Conservation (phyloP, 2,329 filamentous ascomycete genomes). For the Xylariales sp. region DNA sequence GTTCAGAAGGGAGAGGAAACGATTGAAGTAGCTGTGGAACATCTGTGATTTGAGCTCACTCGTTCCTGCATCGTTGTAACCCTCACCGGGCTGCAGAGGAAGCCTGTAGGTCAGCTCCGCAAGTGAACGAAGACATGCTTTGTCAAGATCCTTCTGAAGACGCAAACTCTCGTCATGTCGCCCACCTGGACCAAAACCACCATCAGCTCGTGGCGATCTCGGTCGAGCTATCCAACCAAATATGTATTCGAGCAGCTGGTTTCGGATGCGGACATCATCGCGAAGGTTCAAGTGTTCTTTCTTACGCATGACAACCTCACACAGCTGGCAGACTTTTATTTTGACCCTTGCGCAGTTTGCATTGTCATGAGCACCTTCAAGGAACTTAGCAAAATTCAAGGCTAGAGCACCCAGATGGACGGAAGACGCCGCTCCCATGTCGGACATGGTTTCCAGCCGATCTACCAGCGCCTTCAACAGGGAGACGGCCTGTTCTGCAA, state of each 20-base stretch:
- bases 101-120: slow-evolving; percentile 63
- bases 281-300: slow-evolving; percentile 66
- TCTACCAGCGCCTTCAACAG: slow-evolving; percentile 61
- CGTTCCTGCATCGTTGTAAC: slow-evolving; percentile 60
- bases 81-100: slow-evolving; percentile 61
- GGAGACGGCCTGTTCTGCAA: slow-evolving; percentile 63
- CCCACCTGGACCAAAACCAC: slow-evolving; percentile 25
- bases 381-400: slow-evolving; percentile 63
- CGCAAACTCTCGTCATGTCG: slow-evolving; percentile 53
- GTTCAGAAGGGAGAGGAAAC: slow-evolving; percentile 62
- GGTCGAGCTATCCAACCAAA: slow-evolving; percentile 65
- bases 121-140: slow-evolving; percentile 60
- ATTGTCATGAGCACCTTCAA: slow-evolving; percentile 54
- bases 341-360: slow-evolving; percentile 57
- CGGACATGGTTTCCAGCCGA: slow-evolving; percentile 57
- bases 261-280: slow-evolving; percentile 65
- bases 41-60: slow-evolving; percentile 67
- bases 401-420: slow-evolving; percentile 61
- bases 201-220: slow-evolving; percentile 44
- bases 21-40: slow-evolving; percentile 69
- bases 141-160: slow-evolving; percentile 62
- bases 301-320: slow-evolving; percentile 59
- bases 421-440: slow-evolving; percentile 57
- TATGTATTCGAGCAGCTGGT: slow-evolving; percentile 63
- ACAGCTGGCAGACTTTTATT: slow-evolving; percentile 65